Base-by-base conservation (phyloP, 148 eudicot genomes). In the Fagopyrum esculentum region DNA sequence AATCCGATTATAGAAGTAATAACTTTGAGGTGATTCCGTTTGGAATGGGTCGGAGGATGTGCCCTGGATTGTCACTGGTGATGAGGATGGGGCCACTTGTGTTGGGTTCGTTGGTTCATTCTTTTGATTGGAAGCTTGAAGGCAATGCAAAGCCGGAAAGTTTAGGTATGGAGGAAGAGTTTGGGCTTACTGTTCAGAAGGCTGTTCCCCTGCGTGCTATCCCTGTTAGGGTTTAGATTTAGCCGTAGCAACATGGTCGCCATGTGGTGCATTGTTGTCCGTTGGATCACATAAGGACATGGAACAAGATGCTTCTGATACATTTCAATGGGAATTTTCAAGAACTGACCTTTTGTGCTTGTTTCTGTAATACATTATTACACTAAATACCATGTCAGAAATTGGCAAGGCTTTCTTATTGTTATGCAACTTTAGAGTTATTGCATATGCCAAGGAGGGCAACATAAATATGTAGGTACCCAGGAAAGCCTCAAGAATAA, bases 11-110 rank as follows among this genome's bases (percentile, higher is more conserved):
- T 0, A 77, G 69, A n/a, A 82, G 86, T 6, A 45, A 63, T 9
- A 45, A 17, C 7, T 57, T 57, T 3, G 63, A 57, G 26, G 9
- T 57, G 11, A 57, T 57, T 8, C 63, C 63, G 7, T 57, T 57
- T 10, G 63, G 63, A 29, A n/a, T 19, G 29, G 63, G 63, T 1
- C 35, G 63, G 30, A 17, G 86, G 30, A 79, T 84, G 4, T 81
- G 86, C 55, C 82, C 83, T 2, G 86, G 86, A 10, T 47, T 81
- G 78, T 82, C 86, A 4, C 11, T 81, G 29, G 86, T 81, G 2
- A 74, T 54, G 22, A 59, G 80, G 64, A 63, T 84, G 79, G n/a
- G 74, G 7, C 80, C 74, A 66, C 66, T 78, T 75, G 77, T 84
- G 80, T 9, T 84, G 30, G 82, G 78, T 6, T 81, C 78, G 10